phyloP scores from a whole-genome alignment of 1,284 basidiomycete species.

The Sporisorium graminicola region DNA sequence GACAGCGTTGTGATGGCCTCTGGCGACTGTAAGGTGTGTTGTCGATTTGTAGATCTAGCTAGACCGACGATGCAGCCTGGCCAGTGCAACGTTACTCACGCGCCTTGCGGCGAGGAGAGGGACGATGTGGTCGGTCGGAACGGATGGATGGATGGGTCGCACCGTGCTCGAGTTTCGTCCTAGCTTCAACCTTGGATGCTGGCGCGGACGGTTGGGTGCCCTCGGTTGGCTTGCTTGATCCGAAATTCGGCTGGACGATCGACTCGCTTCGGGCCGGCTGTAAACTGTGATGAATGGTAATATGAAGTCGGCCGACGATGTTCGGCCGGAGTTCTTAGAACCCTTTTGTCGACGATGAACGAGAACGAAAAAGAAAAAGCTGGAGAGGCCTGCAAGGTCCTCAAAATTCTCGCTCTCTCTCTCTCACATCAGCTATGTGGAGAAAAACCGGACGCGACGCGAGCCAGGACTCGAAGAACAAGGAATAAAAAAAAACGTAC shows the following conservation, averaged over 20 bases:
- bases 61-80: constrained; percentile 6
- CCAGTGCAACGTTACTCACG: not conserved
- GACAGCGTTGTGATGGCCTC: not conserved
- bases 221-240: not conserved
- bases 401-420: not conserved
- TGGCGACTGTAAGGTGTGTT: not conserved
- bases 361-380: not conserved
- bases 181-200: not conserved
- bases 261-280: not conserved
- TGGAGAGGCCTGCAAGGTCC: constrained; percentile 1
- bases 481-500: no score
- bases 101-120: constrained; percentile 1
- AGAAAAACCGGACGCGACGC: constrained; percentile 7
- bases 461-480: not conserved
- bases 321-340: constrained; percentile 11
- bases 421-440: not conserved
- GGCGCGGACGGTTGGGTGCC: not conserved
- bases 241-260: not conserved
- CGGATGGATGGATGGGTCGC: not conserved
- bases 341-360: constrained; percentile 6
- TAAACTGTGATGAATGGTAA: not conserved
- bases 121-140: not conserved
- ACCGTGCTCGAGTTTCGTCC: not conserved
- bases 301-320: constrained; percentile 17
- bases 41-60: not conserved